Percentiles rank a stretch among this genome's conserved stretches.
phyloP scores from a whole-genome alignment of 2,329 filamentous ascomycete species.

The Penicillium glabrum region DNA sequence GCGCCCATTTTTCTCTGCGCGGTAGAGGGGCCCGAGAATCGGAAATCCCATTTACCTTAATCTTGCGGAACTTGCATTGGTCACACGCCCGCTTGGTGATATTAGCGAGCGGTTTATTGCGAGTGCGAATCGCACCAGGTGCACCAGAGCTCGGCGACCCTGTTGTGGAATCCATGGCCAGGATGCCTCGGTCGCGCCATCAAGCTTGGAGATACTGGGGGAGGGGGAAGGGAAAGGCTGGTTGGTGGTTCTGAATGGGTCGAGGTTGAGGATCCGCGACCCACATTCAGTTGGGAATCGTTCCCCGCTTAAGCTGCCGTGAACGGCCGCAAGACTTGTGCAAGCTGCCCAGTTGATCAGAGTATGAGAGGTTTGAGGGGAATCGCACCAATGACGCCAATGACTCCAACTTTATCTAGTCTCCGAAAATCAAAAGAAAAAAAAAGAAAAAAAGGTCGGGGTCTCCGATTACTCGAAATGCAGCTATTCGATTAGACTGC shows the following conservation, averaged over 20 bases:
- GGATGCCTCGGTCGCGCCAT: conserved; percentile 16
- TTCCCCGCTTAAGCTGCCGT: conserved; percentile 5
- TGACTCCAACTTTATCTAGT: background rate
- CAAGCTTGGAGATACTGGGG: conserved; percentile 3
- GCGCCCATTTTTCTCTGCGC: conserved; percentile 1
- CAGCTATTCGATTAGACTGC: background rate
- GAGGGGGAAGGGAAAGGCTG: conserved; percentile 1
- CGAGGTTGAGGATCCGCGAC: conserved; percentile 17
- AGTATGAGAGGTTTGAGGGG: background rate
- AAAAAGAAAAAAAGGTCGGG: background rate
- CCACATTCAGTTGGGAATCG: conserved; percentile 1
- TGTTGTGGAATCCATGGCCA: conserved; percentile 26
- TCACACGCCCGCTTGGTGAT: conserved; percentile 42
- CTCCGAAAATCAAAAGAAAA: background rate
- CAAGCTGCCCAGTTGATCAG: background rate
- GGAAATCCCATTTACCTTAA: conserved; percentile 28
- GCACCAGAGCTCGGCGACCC: conserved; percentile 16
- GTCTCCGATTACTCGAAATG: background rate
- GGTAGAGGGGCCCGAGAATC: background rate
- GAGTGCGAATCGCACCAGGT: conserved; percentile 25
- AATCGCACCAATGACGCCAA: background rate
- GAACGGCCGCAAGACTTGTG: background rate
- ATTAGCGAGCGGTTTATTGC: conserved; percentile 20
- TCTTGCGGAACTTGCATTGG: conserved; percentile 43
- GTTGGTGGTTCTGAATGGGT: background rate